A percentile compares a stretch with the other conserved stretches of the same genome.
These are phyloP conservation scores for Zostera marina DNA, from an alignment of 116 monocot species.

Conservation along the genomic window DNA sequence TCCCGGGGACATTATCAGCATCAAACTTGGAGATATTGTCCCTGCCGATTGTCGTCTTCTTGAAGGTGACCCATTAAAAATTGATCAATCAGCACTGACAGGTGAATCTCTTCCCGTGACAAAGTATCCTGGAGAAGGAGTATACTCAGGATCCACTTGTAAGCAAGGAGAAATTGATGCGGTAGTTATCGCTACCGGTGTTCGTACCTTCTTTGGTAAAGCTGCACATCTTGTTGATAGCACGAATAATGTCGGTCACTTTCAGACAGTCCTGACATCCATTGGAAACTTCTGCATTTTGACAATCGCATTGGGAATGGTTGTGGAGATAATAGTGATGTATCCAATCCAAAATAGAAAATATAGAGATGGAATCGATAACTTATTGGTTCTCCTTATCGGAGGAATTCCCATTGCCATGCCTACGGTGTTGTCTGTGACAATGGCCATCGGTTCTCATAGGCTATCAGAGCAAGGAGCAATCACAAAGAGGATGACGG, in stretches of 20 bases:
- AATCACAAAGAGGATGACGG: constrained; percentile 95
- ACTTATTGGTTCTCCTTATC: constrained; percentile 80
- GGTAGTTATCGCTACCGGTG: constrained; percentile 63
- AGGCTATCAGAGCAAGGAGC: constrained; percentile 75
- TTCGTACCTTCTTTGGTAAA: constrained; percentile 89
- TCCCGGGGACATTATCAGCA: constrained; percentile 83
- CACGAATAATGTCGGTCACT: constrained; percentile 77
- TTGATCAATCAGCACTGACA: constrained; percentile 53
- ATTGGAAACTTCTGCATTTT: constrained; percentile 94
- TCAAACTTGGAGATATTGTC: constrained; percentile 82
- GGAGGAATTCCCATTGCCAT: constrained; percentile 93
- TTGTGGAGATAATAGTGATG: constrained; percentile 76
- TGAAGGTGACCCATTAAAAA: constrained; percentile 62
- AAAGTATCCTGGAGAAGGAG: constrained; percentile 27
- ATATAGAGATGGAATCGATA: constrained; percentile 80
- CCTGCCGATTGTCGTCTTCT: constrained; percentile 64
- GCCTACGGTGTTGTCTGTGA: constrained; percentile 40
- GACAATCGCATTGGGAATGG: constrained; percentile 68
- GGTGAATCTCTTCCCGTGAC: constrained; percentile 45
- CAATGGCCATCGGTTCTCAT: constrained; percentile 80
- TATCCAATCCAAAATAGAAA: constrained; percentile 54
- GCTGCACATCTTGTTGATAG: constrained; percentile 80
- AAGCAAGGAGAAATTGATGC: constrained; percentile 57
- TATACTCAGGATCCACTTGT: constrained; percentile 51
- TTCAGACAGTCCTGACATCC: constrained; percentile 73